Conservation (phyloP, 768 basidiomycete species). For the Russula brevipes region DNA sequence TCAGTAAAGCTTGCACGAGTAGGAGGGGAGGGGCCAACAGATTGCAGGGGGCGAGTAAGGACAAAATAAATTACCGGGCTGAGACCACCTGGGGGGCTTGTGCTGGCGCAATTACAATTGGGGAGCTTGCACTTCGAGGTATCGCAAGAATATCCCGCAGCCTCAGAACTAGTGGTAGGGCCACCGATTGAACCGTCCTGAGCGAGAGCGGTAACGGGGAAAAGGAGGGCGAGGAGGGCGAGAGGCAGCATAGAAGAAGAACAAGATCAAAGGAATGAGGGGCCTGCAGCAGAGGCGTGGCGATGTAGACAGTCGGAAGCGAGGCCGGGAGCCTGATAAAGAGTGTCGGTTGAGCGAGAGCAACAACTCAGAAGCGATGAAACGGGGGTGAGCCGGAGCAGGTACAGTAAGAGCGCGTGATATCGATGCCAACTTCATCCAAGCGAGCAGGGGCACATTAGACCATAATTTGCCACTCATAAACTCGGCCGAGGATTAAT, state of each 20-base stretch:
- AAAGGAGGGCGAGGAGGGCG: slow-evolving; percentile 17
- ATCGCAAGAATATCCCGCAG: slow-evolving; percentile 71
- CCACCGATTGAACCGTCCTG: slow-evolving; percentile 52
- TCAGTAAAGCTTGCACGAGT: background rate
- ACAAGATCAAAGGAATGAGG: background rate
- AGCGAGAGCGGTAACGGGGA: slow-evolving; percentile 28
- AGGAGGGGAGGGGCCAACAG: no score
- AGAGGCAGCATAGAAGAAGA: slow-evolving; percentile 12
- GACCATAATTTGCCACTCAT: no score
- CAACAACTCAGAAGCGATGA: background rate
- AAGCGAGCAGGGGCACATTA: no score
- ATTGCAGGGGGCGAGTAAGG: background rate
- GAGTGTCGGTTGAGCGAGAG: background rate
- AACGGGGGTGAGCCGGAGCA: no score
- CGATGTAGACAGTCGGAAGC: background rate
- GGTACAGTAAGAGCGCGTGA: no score
- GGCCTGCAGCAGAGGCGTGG: background rate
- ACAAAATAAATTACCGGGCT: slow-evolving; percentile 43
- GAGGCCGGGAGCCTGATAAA: background rate
- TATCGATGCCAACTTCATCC: no score
- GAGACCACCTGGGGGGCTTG: slow-evolving; percentile 67
- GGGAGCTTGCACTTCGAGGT: slow-evolving; percentile 59
- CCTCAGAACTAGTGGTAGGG: slow-evolving; percentile 45
- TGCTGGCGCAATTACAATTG: slow-evolving; percentile 67
- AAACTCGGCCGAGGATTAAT: no score